Evolutionary conservation across 441 rosid species (phyloP).

Genomic region (Brassica balearica): DNA sequence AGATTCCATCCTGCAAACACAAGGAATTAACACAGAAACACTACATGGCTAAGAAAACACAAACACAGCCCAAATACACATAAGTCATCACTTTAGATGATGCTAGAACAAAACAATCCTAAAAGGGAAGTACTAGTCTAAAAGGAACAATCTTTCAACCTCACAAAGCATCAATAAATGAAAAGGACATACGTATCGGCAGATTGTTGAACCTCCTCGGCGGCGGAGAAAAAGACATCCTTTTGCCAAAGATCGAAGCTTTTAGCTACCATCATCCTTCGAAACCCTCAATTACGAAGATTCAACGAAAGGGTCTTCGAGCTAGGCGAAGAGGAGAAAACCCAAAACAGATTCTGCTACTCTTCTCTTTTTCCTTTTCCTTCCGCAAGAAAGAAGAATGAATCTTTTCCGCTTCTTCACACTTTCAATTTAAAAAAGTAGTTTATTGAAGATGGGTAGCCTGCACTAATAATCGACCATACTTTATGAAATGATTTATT

Average conservation of each 20-base stretch:
- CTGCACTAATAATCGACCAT: background rate
- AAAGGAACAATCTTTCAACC: slow-evolving; percentile 9
- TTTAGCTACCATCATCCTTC: slow-evolving; percentile 81
- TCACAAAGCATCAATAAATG: slow-evolving; percentile 4
- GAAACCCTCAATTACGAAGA: slow-evolving; percentile 1
- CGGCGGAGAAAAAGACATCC: slow-evolving; percentile 84
- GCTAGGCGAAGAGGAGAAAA: background rate
- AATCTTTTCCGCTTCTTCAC: slow-evolving; percentile 17
- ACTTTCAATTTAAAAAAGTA: background rate
- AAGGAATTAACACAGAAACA: background rate
- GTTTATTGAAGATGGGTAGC: slow-evolving; percentile 6
- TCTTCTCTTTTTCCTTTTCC: slow-evolving; percentile 14
- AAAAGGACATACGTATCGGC: slow-evolving; percentile 52
- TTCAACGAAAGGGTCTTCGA: background rate
- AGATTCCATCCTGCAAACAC: background rate
- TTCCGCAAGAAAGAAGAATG: slow-evolving; percentile 34
- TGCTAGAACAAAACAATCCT: background rate
- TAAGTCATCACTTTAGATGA: slow-evolving; percentile 9
- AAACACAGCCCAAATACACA: background rate
- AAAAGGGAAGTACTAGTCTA: slow-evolving; percentile 4
- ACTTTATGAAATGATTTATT: background rate
- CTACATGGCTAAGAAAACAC: too few relatives aligned
- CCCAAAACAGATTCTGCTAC: slow-evolving; percentile 16
- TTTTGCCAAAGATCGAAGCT: slow-evolving; percentile 88
- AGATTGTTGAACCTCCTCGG: slow-evolving; percentile 93